Evolutionary conservation across 2,329 filamentous ascomycete genomes (phyloP).

Genomic region (Metarhizium robertsii): DNA sequence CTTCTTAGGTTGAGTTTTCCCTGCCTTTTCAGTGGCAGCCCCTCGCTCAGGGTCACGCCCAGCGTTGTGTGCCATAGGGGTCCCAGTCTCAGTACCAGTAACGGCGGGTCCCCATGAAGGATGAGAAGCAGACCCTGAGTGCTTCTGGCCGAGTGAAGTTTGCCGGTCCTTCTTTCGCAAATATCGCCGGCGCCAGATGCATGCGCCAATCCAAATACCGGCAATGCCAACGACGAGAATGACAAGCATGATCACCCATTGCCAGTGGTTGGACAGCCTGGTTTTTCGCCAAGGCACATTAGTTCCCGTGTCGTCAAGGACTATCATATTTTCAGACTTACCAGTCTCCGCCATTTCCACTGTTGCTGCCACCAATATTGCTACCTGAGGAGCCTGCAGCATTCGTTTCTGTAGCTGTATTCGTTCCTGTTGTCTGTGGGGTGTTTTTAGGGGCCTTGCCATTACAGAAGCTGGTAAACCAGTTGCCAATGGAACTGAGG

Average conservation of each 20-base stretch:
- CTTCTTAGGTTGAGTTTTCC: slow-evolving; percentile 29
- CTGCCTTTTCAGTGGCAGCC: slow-evolving; percentile 8
- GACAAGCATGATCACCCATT: slow-evolving; percentile 77
- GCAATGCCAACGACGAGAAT: slow-evolving; percentile 62
- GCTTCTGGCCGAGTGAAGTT: slow-evolving; percentile 24
- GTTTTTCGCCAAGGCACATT: neutral
- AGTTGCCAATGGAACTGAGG: slow-evolving; percentile 50
- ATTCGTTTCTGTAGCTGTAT: neutral
- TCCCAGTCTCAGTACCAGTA: slow-evolving; percentile 12
- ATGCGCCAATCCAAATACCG: slow-evolving; percentile 56
- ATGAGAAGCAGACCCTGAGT: slow-evolving; percentile 25
- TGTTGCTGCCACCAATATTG: slow-evolving; percentile 6
- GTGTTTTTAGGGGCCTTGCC: slow-evolving; percentile 21
- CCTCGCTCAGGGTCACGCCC: slow-evolving; percentile 8
- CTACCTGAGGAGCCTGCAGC: neutral
- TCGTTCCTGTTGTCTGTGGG: slow-evolving; percentile 8
- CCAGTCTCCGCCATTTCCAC: slow-evolving; percentile 34
- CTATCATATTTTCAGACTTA: slow-evolving; percentile 19
- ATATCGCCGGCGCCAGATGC: slow-evolving; percentile 65
- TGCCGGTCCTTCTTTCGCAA: slow-evolving; percentile 57
- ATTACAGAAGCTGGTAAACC: slow-evolving; percentile 61
- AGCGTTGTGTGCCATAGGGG: slow-evolving; percentile 10
- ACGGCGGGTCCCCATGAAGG: slow-evolving; percentile 27
- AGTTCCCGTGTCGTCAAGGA: neutral
- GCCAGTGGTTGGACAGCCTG: slow-evolving; percentile 62